Percentiles rank a stretch among this genome's conserved stretches.
These are phyloP conservation scores for Epichloe aotearoae DNA, from an alignment of 2,329 filamentous ascomycete species.

Conservation along the genomic window DNA sequence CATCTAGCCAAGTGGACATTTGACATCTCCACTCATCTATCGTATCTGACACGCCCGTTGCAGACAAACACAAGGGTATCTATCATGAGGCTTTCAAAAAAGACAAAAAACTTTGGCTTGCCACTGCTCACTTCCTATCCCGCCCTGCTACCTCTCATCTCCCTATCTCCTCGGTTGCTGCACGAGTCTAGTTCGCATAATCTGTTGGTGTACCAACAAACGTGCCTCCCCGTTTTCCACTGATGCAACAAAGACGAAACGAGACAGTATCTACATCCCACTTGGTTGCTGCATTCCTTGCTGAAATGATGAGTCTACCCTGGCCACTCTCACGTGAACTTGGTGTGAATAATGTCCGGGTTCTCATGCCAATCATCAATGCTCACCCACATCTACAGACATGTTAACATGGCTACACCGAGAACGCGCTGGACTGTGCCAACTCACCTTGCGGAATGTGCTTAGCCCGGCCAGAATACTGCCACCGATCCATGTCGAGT, in stretches of 20 bases:
- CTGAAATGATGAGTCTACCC: background rate
- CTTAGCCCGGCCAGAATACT: constrained; percentile 93
- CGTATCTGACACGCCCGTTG: constrained; percentile 1
- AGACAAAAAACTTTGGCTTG: background rate
- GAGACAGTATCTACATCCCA: too few relatives aligned
- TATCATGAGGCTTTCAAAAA: constrained; percentile 23
- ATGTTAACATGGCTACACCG: constrained; percentile 7
- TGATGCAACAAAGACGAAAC: too few relatives aligned
- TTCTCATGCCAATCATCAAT: constrained; percentile 99
- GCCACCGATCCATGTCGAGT: constrained; percentile 97
- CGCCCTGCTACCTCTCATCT: background rate
- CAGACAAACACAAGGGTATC: constrained; percentile 21
- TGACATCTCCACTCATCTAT: background rate
- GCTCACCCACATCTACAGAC: constrained; percentile 89
- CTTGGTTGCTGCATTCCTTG: too few relatives aligned
- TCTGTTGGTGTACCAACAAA: too few relatives aligned
- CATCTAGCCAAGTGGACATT: background rate
- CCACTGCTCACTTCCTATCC: constrained; percentile 1
- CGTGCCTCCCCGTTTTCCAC: too few relatives aligned
- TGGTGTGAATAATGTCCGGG: constrained; percentile 95
- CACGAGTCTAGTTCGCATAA: too few relatives aligned
- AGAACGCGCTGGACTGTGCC: background rate
- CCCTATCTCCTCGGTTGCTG: too few relatives aligned
- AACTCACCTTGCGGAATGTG: constrained; percentile 87
- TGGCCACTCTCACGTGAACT: constrained; percentile 59